These are phyloP conservation scores for Camellia japonica DNA, from an alignment of 148 eudicot species.

Conservation along the genomic window DNA sequence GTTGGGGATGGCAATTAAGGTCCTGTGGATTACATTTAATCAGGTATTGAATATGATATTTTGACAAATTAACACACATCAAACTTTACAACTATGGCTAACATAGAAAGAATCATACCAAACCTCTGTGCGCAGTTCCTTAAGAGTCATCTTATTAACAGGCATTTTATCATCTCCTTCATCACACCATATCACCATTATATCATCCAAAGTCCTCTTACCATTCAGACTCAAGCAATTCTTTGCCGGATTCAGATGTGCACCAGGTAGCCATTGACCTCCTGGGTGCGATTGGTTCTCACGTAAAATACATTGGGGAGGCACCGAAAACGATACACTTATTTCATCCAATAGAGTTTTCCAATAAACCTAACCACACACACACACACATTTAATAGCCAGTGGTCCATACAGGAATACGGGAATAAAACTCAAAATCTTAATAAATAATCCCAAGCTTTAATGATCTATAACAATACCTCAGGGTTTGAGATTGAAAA, in stretches of 20 bases:
- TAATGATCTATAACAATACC: slow-evolving; percentile 37
- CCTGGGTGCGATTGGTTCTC: slow-evolving; percentile 68
- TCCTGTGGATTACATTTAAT: not conserved
- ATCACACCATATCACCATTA: slow-evolving; percentile 72
- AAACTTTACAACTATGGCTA: not conserved
- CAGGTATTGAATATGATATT: not conserved
- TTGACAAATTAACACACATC: not conserved
- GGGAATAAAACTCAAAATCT: not conserved
- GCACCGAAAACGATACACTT: slow-evolving; percentile 56
- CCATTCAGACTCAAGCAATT: slow-evolving; percentile 58
- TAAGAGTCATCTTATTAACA: slow-evolving; percentile 58
- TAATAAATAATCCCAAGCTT: not conserved
- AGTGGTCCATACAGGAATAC: not conserved
- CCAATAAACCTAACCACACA: slow-evolving; percentile 65
- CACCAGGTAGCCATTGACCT: slow-evolving; percentile 92
- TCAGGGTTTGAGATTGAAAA: slow-evolving; percentile 82
- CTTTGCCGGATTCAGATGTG: slow-evolving; percentile 68
- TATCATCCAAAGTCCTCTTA: slow-evolving; percentile 55
- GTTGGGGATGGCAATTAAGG: not conserved
- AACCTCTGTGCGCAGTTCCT: slow-evolving; percentile 66
- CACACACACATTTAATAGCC: not conserved
- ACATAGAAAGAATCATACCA: slow-evolving; percentile 53
- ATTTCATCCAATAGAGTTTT: slow-evolving; percentile 64
- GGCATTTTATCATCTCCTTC: slow-evolving; percentile 76
- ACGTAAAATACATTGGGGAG: slow-evolving; percentile 59